A percentile compares a stretch with the other conserved stretches of the same genome.
Evolutionary conservation across 2,329 filamentous ascomycete species (phyloP).

Genomic region (Myrmaecium sp.): DNA sequence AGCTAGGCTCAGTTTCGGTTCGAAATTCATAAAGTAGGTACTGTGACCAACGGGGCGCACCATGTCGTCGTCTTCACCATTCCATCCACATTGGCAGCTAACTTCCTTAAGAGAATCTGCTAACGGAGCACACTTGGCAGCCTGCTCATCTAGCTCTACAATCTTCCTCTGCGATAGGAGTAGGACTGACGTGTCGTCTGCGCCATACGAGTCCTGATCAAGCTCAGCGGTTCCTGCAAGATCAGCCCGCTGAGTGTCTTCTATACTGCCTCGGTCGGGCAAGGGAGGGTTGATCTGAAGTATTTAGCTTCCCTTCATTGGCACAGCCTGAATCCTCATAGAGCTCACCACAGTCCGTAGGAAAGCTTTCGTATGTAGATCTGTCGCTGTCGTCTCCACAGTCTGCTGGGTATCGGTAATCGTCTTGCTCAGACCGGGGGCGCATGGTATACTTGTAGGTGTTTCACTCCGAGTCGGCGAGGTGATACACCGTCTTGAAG

Average conservation of each 20-base stretch:
- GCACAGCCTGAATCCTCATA: not conserved
- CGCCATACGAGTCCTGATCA: not conserved
- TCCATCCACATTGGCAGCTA: slow-evolving; percentile 25
- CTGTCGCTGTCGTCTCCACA: not conserved
- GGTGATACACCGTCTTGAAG: not conserved
- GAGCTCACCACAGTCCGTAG: not conserved
- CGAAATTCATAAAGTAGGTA: not conserved
- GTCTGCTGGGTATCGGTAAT: not conserved
- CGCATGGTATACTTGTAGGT: not conserved
- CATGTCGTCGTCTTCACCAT: slow-evolving; percentile 24
- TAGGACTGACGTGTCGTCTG: not conserved
- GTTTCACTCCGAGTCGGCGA: not conserved
- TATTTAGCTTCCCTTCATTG: not conserved
- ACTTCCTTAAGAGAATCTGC: slow-evolving; percentile 7
- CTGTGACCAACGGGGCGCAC: slow-evolving; percentile 13
- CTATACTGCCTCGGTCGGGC: too few species aligned
- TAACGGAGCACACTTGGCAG: not conserved
- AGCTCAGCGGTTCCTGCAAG: not conserved
- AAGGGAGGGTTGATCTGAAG: too few species aligned
- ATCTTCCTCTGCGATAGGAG: slow-evolving; percentile 7
- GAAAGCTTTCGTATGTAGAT: not conserved
- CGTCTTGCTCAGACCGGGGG: not conserved
- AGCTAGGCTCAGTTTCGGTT: too few species aligned
- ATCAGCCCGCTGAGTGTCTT: not conserved
- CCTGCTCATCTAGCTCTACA: slow-evolving; percentile 5